Conservation (phyloP, 768 basidiomycete species). For the Leucosporidium yakuticum region DNA sequence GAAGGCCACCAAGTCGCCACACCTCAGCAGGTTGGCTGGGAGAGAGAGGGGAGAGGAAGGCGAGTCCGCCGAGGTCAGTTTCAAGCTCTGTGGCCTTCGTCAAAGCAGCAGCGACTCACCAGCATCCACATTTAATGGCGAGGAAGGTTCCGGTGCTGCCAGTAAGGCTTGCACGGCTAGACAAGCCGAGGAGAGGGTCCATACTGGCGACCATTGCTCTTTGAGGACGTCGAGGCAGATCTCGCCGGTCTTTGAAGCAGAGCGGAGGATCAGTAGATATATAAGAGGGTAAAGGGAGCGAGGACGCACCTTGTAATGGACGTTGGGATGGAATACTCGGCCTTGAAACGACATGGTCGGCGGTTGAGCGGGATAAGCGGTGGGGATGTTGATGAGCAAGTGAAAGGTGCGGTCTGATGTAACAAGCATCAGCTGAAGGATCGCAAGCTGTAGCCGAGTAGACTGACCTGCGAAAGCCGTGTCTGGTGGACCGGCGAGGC, state of each 20-base stretch:
- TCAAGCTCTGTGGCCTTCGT: no score
- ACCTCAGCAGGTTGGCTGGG: constrained; percentile 1
- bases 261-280: not conserved
- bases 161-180: constrained; percentile 95
- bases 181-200: constrained; percentile 95
- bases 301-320: not conserved
- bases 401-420: not conserved
- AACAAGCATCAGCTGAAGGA: no score
- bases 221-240: constrained; percentile 98
- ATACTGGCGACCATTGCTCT: constrained; percentile 99
- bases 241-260: not conserved
- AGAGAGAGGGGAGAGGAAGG: no score
- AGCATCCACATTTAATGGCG: constrained; percentile 7
- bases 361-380: constrained; percentile 1
- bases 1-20: not conserved
- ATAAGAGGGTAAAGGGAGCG: no score
- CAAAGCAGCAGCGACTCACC: not conserved
- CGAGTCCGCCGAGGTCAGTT: no score
- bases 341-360: not conserved
- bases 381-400: not conserved
- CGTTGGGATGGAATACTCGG: not conserved
- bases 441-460: no score
- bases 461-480: not conserved
- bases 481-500: not conserved
- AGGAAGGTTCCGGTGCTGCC: constrained; percentile 3